phyloP scores from a whole-genome alignment of 768 basidiomycete genomes.

The Leccinum pellstonianum region DNA sequence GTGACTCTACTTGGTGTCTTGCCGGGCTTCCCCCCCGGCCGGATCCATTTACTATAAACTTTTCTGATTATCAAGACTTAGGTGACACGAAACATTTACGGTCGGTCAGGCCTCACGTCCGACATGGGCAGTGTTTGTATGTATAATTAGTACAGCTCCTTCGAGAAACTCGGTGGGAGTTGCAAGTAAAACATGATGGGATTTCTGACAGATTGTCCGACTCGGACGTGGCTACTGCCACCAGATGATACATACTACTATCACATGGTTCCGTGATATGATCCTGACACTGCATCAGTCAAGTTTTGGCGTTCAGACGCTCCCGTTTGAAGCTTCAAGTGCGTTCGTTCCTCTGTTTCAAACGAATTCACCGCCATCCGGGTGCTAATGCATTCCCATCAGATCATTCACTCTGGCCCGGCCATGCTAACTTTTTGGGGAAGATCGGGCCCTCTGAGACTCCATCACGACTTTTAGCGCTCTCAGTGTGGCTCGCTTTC shows the following conservation, averaged over 20 bases:
- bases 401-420: background rate
- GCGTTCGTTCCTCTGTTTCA: background rate
- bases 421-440: slow-evolving; percentile 6
- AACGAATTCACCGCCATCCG: background rate
- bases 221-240: background rate
- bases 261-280: background rate
- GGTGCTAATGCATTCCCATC: background rate
- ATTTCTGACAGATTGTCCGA: background rate
- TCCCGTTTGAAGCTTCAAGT: background rate
- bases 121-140: background rate
- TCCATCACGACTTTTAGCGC: background rate
- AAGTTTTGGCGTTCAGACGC: background rate
- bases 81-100: background rate
- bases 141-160: background rate
- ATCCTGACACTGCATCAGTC: background rate
- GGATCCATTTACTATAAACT: too few relatives aligned
- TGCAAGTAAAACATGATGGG: background rate
- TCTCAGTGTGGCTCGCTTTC: background rate
- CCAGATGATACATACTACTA: background rate
- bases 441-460: background rate
- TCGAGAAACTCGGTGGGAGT: background rate
- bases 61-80: too few relatives aligned
- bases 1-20: too few relatives aligned
- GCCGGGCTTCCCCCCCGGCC: too few relatives aligned
- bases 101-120: background rate